Base-by-base conservation (phyloP, 169 alveolate genomes). In the Plasmodium sp. region DNA sequence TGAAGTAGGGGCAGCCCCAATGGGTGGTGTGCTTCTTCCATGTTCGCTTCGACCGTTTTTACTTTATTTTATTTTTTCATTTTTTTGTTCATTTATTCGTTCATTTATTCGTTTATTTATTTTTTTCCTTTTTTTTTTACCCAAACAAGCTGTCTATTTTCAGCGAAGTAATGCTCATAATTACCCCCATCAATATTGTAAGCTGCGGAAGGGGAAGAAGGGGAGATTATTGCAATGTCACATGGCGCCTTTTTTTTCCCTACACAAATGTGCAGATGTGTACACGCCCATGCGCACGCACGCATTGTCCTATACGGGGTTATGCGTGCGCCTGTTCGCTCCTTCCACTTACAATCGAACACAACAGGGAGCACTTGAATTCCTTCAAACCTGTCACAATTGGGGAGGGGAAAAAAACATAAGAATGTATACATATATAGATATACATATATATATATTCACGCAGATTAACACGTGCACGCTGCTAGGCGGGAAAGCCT, bases 71-170 rank as follows among this genome's bases (percentile, higher is more conserved):
- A 22, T 22, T 22, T 22, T 22, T 22, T 22, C 27, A 22, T 22
- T 22, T 22, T 0, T 22, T 22, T 22, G 27, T 22, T 22, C 27
- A 22, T 22, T 22, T 22, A 0, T 22, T 22, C 27, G 27, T 22
- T 22, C 27, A 22, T 22, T 22, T 22, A 22, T 51, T 54, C 7
- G 5, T 82, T 58, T 58, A 34, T 14, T 39, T 51, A 14, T 16
- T 71, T 34, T 39, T 34, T 72, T 36, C 41, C 3, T 51, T 84
- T 84, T 72, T 84, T 12, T 43, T 36, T 84, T 84, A 84, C 92
- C 92, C 92, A 84, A 84, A 84, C 14, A 84, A 31, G 33, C 92
- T 84, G 75, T 84, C 92, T 84, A 84, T 84, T 36, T 71, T 84
- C 58, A 84, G 75, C 54, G 92, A 45, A 5, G 84, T 84, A 33